Conservation (phyloP, 164 flowering plant genomes). For the Macadamia integrifolia region DNA sequence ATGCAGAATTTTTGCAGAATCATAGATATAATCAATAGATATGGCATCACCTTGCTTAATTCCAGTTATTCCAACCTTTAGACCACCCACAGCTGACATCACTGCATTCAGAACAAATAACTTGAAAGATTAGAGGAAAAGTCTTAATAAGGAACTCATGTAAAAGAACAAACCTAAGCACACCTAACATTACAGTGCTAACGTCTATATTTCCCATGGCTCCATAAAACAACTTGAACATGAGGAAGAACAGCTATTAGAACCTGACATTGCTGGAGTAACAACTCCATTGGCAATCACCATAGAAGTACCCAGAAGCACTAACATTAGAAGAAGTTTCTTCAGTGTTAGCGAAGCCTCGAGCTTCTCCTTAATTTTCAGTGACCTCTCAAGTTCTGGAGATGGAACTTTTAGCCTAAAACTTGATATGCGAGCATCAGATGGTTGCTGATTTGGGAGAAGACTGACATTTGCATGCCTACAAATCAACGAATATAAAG, state of each 20-base stretch:
- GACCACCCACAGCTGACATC: slow-evolving; percentile 88
- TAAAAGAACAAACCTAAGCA: background rate
- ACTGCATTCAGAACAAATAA: slow-evolving; percentile 45
- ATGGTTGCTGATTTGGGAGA: slow-evolving; percentile 95
- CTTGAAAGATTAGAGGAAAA: background rate
- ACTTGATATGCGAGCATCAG: slow-evolving; percentile 98
- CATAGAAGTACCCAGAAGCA: slow-evolving; percentile 96
- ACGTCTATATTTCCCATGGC: background rate
- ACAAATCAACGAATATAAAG: slow-evolving; percentile 90
- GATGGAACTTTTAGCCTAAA: slow-evolving; percentile 98
- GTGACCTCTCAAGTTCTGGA: slow-evolving; percentile 93
- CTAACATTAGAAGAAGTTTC: slow-evolving; percentile 73
- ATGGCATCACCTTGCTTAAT: slow-evolving; percentile 58
- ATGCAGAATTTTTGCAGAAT: background rate
- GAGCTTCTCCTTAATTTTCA: slow-evolving; percentile 85
- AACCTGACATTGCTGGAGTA: slow-evolving; percentile 99
- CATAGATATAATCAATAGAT: background rate
- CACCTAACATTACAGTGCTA: background rate
- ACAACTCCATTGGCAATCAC: slow-evolving; percentile 95
- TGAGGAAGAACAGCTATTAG: slow-evolving; percentile 1
- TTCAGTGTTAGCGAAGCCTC: slow-evolving; percentile 78
- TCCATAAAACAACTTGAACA: background rate
- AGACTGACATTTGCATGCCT: slow-evolving; percentile 98
- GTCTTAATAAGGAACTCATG: background rate
- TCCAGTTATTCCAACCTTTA: slow-evolving; percentile 71